phyloP scores from a whole-genome alignment of 148 eudicot species.

The Fagopyrum esculentum region DNA sequence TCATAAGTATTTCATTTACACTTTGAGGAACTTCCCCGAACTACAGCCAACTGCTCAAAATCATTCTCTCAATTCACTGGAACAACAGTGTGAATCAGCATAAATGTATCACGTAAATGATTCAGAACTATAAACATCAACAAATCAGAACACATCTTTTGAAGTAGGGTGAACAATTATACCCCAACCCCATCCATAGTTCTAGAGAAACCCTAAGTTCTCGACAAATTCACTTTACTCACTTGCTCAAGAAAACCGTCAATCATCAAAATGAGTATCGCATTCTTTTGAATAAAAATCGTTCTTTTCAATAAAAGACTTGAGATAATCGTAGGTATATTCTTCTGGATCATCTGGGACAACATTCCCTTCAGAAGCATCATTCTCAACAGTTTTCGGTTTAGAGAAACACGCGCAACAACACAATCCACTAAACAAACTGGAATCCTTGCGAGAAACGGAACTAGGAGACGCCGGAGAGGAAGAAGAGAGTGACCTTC shows the following conservation, averaged over 20 bases:
- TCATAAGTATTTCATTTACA: conserved; percentile 3
- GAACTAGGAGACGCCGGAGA: background rate
- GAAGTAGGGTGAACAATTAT: background rate
- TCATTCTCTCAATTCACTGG: background rate
- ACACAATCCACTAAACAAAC: conserved; percentile 22
- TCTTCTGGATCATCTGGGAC: conserved; percentile 29
- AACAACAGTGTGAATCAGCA: background rate
- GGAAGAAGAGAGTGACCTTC: conserved; percentile 11
- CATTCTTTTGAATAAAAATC: conserved; percentile 69
- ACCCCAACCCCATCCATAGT: background rate
- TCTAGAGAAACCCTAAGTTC: background rate
- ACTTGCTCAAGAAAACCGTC: background rate
- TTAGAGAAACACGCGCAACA: conserved; percentile 36
- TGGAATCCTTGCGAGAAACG: background rate
- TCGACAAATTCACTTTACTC: background rate
- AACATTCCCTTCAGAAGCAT: conserved; percentile 17
- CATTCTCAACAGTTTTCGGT: conserved; percentile 30
- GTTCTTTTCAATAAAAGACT: conserved; percentile 64
- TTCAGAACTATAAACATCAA: background rate
- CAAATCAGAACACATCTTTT: background rate
- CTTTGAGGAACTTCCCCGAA: background rate
- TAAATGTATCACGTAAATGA: background rate
- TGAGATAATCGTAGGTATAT: conserved; percentile 30
- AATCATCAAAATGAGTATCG: conserved; percentile 53
- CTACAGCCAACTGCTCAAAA: background rate